phyloP scores from a whole-genome alignment of 768 basidiomycete genomes.

The Hemileccinum impolitum region DNA sequence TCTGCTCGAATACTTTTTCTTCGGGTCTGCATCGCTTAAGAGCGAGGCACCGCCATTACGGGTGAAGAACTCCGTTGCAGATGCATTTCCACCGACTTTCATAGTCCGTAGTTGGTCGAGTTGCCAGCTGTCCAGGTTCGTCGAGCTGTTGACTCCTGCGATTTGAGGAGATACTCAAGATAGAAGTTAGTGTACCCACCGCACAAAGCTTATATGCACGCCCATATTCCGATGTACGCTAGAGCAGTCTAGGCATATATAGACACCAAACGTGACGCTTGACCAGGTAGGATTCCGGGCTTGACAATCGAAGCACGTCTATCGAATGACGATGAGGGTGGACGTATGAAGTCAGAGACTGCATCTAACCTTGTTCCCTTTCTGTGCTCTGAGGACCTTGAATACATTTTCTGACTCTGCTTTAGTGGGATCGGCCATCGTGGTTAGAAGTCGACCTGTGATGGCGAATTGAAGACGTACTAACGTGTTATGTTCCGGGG shows the following conservation, averaged over 20 bases:
- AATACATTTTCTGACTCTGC: constrained; percentile 87
- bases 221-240: constrained; percentile 94
- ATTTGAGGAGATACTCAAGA: constrained; percentile 6
- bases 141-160: constrained; percentile 60
- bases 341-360: background rate
- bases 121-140: constrained; percentile 95
- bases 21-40: constrained; percentile 69
- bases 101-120: constrained; percentile 87
- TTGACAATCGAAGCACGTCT: constrained; percentile 93
- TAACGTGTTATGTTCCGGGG: constrained; percentile 22
- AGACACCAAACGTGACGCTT: constrained; percentile 93
- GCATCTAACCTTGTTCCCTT: constrained; percentile 75
- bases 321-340: constrained; percentile 16
- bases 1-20: constrained; percentile 86
- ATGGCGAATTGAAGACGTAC: constrained; percentile 1
- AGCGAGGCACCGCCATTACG: constrained; percentile 78
- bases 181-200: constrained; percentile 47
- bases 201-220: constrained; percentile 95
- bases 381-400: constrained; percentile 75
- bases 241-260: constrained; percentile 97
- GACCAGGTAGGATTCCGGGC: constrained; percentile 98
- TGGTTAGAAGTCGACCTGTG: constrained; percentile 9
- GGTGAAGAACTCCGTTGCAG: constrained; percentile 84
- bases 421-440: constrained; percentile 76
- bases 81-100: constrained; percentile 93